Evolutionary conservation across 768 basidiomycete genomes (phyloP).

Genomic region (Boletus subparvulus): DNA sequence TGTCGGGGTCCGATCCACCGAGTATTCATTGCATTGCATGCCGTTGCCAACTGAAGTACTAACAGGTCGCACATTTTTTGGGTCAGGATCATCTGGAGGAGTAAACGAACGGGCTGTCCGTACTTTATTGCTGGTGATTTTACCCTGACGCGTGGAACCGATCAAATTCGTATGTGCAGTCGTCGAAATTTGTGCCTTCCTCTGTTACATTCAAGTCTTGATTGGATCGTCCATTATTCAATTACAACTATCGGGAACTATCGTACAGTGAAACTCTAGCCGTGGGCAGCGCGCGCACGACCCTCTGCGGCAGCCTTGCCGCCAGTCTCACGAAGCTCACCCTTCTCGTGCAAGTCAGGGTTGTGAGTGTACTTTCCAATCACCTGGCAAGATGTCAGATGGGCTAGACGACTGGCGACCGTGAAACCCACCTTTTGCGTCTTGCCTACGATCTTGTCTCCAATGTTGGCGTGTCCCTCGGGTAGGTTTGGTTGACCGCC

Average conservation of each 20-base stretch:
- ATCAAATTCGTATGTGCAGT: no score
- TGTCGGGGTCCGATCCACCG: no score
- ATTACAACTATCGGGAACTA: background rate
- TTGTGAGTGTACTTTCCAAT: constrained; percentile 50
- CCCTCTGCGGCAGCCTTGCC: constrained; percentile 48
- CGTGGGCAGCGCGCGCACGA: constrained; percentile 41
- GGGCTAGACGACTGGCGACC: background rate
- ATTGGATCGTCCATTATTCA: no score
- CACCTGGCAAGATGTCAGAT: constrained; percentile 34
- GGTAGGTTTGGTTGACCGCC: constrained; percentile 22
- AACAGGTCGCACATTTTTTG: no score
- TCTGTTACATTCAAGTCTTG: no score
- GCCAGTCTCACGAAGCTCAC: constrained; percentile 52
- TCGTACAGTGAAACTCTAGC: constrained; percentile 25
- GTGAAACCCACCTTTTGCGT: constrained; percentile 46
- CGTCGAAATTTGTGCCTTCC: no score
- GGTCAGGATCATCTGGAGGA: no score
- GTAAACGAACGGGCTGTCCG: no score
- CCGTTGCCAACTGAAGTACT: no score
- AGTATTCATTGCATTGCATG: no score
- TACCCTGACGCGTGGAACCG: no score
- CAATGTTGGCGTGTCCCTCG: constrained; percentile 40
- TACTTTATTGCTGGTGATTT: no score
- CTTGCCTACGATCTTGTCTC: constrained; percentile 61
- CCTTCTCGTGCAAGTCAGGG: constrained; percentile 53